Evolutionary conservation across 257 asterid species (phyloP), one percentile per base, ranked within the genome.

Genomic region (Solanum bulbocastanum): DNA sequence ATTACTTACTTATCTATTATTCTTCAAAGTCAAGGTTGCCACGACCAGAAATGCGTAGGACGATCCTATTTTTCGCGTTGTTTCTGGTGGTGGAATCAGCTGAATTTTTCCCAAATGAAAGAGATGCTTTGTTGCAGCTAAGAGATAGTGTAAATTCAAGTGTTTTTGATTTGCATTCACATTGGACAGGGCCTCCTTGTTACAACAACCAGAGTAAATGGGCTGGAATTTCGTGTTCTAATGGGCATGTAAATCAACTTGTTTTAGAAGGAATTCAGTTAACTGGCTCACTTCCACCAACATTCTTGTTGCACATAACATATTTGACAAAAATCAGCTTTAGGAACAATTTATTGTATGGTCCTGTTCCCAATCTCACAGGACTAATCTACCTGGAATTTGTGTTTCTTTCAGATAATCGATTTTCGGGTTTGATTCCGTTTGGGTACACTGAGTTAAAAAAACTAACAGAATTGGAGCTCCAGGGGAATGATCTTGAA

Each of bases 141-240:
- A 90, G 98, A 84, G 97, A 95, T 35, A 6, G 58, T 3, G 89
- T 94, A 8, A 92, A 87, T 87, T 92, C 97, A 11, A 88, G 73
- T 30, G 40, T 82, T 2, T 1, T 85, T 5, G 79, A 91, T 88
- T 91, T 95, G 66, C 98, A 95, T 87, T 78, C 85, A 20, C 93
- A 95, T 42, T 95, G 98, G 98, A 95, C 96, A 9, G 97, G 97
- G 33, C 96, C 94, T 6, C 94, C 96, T n/a, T 95, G 98, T 89
- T n/a, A 78, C 22, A 74, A 75, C 40, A 92, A 91, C 71, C 89
- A 69, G 86, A 95, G 97, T 92, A 83, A 90, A 86, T 95, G 98
- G 98, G 91, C 87, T 5, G 98, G 98, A 46, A 87, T 95, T 18
- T 85, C 83, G 87, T 95, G 98, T 89, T 91, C 86, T 18, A 75